A percentile compares a stretch with the other conserved stretches of the same genome.
These are phyloP conservation scores for Lipomyces yamanashiensis DNA, from an alignment of 805 yeast species.

Conservation along the genomic window DNA sequence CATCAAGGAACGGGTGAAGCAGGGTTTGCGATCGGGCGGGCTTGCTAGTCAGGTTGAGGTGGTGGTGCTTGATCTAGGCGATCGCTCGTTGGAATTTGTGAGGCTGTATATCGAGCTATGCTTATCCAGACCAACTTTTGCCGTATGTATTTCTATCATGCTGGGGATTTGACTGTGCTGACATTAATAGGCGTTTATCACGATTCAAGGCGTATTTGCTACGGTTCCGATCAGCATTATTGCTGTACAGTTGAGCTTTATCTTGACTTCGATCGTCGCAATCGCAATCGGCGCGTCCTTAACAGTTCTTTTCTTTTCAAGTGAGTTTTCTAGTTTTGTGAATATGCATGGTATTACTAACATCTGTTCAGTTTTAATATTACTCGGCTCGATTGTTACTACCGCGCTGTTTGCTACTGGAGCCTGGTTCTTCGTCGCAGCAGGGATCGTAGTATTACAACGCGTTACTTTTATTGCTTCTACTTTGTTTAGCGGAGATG, in stretches of 20 bases:
- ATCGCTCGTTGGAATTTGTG: constrained; percentile 9
- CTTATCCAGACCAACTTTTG: constrained; percentile 16
- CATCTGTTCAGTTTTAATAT: not conserved
- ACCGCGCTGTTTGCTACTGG: constrained; percentile 10
- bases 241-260: not conserved
- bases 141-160: no score
- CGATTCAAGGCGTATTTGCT: constrained; percentile 25
- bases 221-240: constrained; percentile 14
- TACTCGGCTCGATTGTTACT: constrained; percentile 5
- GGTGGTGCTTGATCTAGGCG: constrained; percentile 20
- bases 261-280: not conserved
- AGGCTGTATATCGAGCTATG: constrained; percentile 4
- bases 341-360: not conserved
- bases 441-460: constrained; percentile 5
- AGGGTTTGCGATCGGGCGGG: constrained; percentile 4
- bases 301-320: not conserved
- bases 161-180: not conserved
- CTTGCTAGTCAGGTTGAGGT: constrained; percentile 16
- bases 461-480: not conserved
- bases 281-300: not conserved
- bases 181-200: constrained; percentile 18
- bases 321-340: not conserved
- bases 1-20: not conserved
- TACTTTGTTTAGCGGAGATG: not conserved
- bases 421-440: constrained; percentile 23